phyloP scores from a whole-genome alignment of 202 grass and related monocot genomes.

The Eragrostis tef region DNA sequence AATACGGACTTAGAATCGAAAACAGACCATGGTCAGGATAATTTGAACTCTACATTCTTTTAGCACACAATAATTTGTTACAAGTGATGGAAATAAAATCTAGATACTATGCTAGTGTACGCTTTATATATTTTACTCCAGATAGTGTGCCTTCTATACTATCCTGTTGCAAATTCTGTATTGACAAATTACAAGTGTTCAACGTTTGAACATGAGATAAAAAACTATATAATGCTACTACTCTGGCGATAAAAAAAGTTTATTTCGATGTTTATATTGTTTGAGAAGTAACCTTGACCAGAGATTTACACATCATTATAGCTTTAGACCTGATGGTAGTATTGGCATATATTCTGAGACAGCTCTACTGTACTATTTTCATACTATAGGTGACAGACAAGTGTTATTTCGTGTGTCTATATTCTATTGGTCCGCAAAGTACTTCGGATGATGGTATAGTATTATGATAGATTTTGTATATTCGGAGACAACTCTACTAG shows the following conservation, averaged over 20 bases:
- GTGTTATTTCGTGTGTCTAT: neutral
- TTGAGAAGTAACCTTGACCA: neutral
- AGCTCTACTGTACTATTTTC: neutral
- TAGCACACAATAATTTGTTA: neutral
- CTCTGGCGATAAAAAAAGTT: neutral
- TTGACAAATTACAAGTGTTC: neutral
- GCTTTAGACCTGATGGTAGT: neutral
- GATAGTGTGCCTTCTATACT: conserved; percentile 5
- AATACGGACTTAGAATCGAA: conserved; percentile 10
- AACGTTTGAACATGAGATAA: neutral
- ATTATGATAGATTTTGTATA: neutral
- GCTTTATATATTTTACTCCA: neutral
- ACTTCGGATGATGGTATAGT: neutral
- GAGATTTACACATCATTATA: neutral
- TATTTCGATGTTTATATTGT: neutral
- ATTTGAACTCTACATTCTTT: conserved; percentile 10
- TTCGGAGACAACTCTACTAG: neutral
- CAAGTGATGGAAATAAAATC: conserved; percentile 7
- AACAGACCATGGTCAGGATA: neutral
- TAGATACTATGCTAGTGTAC: neutral
- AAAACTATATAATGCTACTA: conserved; percentile 4
- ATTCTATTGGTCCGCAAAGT: neutral
- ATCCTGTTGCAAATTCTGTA: neutral
- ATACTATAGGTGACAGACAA: neutral
- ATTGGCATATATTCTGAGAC: neutral